A percentile compares a stretch with the other conserved stretches of the same genome.
Conservation (phyloP, 129 eudicot species). For the Chrysanthemum lavandulifolium region DNA sequence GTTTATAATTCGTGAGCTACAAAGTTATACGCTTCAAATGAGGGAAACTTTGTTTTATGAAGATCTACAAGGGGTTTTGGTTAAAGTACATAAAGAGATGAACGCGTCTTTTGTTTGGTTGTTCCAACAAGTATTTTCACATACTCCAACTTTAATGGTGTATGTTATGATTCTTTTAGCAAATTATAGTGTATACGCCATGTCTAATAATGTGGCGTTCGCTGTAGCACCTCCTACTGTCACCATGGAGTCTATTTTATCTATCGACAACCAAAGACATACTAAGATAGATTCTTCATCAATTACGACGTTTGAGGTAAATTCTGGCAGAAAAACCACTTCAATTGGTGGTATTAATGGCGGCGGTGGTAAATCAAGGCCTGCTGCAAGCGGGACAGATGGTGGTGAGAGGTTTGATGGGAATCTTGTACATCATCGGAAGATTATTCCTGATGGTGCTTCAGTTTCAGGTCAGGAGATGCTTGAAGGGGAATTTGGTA, state of each 20-base stretch:
- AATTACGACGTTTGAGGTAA: slow-evolving; percentile 38
- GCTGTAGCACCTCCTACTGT: slow-evolving; percentile 39
- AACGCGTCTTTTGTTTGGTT: slow-evolving; percentile 97
- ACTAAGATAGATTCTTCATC: slow-evolving; percentile 50
- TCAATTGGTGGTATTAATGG: slow-evolving; percentile 73
- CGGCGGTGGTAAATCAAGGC: slow-evolving; percentile 59
- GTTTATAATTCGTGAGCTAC: slow-evolving; percentile 89
- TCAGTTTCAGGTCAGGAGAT: slow-evolving; percentile 43
- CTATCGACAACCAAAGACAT: not conserved
- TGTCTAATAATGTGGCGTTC: slow-evolving; percentile 50
- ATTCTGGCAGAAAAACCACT: slow-evolving; percentile 41
- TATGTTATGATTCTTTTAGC: slow-evolving; percentile 88
- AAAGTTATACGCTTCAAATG: slow-evolving; percentile 78
- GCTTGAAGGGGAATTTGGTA: slow-evolving; percentile 46
- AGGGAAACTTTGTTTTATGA: slow-evolving; percentile 68
- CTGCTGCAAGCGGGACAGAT: slow-evolving; percentile 65
- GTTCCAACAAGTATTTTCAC: slow-evolving; percentile 88
- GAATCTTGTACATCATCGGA: slow-evolving; percentile 12
- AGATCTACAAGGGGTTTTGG: slow-evolving; percentile 78
- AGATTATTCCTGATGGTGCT: slow-evolving; percentile 46
- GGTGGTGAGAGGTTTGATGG: slow-evolving; percentile 68
- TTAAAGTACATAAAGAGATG: slow-evolving; percentile 78
- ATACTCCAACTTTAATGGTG: slow-evolving; percentile 87
- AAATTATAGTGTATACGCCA: slow-evolving; percentile 75
- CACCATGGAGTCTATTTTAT: slow-evolving; percentile 36